Percentiles rank a stretch among this genome's conserved stretches.
Evolutionary conservation across 1,284 basidiomycete genomes (phyloP).

Genomic region (Meira miltonrushii): DNA sequence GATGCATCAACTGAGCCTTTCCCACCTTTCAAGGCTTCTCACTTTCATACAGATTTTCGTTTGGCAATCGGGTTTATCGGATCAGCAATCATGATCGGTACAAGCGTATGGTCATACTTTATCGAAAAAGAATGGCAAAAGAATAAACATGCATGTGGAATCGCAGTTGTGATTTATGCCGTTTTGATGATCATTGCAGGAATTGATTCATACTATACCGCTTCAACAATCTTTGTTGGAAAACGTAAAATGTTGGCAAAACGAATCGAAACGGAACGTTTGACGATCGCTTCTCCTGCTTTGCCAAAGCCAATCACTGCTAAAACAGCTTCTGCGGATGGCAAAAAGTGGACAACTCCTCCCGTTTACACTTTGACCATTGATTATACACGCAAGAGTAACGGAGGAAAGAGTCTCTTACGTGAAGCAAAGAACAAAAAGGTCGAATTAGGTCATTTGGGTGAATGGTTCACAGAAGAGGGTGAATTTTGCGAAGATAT

Average conservation of each 20-base stretch:
- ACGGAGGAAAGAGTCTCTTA: conserved; percentile 26
- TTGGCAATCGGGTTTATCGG: conserved; percentile 34
- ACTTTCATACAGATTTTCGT: conserved; percentile 37
- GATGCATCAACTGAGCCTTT: conserved; percentile 12
- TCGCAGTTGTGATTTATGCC: conserved; percentile 36
- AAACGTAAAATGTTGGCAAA: conserved; percentile 21
- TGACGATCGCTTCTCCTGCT: conserved; percentile 31
- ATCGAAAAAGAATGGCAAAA: conserved; percentile 46
- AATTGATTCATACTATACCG: conserved; percentile 32
- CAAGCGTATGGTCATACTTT: conserved; percentile 39
- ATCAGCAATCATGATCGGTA: conserved; percentile 43
- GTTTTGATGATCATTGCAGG: conserved; percentile 25
- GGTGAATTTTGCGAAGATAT: conserved; percentile 43
- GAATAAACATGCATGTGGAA: conserved; percentile 30
- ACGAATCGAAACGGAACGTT: conserved; percentile 34
- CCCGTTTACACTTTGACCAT: conserved; percentile 39
- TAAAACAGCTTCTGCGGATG: conserved; percentile 17
- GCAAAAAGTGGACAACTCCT: conserved; percentile 29
- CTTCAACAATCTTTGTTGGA: conserved; percentile 40
- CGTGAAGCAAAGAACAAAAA: conserved; percentile 21
- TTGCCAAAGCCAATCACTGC: conserved; percentile 22
- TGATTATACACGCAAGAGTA: conserved; percentile 31
- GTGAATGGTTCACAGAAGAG: conserved; percentile 50
- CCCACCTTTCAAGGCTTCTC: conserved; percentile 38
- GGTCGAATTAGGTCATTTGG: conserved; percentile 38